Evolutionary conservation across 1,284 basidiomycete species (phyloP).

Genomic region (Microbotryum scabiosae): DNA sequence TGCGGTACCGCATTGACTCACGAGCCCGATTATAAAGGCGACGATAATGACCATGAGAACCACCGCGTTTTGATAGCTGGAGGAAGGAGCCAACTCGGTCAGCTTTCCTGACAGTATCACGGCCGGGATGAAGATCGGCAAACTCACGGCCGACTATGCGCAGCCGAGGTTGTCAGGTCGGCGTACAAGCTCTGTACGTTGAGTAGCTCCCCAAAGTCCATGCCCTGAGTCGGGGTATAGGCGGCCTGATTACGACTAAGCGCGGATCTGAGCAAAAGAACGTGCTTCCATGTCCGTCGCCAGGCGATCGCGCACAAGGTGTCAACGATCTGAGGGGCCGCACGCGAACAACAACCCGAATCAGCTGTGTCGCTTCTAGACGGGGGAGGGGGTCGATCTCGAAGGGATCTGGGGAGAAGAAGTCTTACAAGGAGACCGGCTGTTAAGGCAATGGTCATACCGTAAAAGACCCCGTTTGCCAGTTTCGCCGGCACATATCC

Average conservation of each 20-base stretch:
- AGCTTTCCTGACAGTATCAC: too few species aligned
- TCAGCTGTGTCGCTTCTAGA: too few species aligned
- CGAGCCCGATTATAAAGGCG: background rate
- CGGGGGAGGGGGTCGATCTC: too few species aligned
- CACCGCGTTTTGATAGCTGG: background rate
- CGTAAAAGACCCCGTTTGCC: background rate
- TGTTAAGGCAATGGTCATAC: background rate
- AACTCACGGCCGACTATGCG: background rate
- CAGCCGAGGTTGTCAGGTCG: background rate
- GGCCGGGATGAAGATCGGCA: background rate
- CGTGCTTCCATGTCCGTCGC: background rate
- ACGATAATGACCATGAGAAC: background rate
- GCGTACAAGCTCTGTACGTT: background rate
- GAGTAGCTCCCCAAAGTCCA: background rate
- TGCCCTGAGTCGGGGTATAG: too few species aligned
- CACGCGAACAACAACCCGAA: too few species aligned
- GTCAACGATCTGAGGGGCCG: slow-evolving; percentile 1
- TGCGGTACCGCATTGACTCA: background rate
- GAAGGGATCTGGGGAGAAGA: background rate
- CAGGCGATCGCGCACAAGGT: slow-evolving; percentile 2
- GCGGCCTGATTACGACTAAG: background rate
- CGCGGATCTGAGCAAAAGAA: background rate
- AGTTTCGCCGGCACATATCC: background rate
- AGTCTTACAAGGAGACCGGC: background rate
- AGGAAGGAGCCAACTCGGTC: too few species aligned